Evolutionary conservation across 768 basidiomycete genomes (phyloP).

Genomic region (Agaricus bisporus): DNA sequence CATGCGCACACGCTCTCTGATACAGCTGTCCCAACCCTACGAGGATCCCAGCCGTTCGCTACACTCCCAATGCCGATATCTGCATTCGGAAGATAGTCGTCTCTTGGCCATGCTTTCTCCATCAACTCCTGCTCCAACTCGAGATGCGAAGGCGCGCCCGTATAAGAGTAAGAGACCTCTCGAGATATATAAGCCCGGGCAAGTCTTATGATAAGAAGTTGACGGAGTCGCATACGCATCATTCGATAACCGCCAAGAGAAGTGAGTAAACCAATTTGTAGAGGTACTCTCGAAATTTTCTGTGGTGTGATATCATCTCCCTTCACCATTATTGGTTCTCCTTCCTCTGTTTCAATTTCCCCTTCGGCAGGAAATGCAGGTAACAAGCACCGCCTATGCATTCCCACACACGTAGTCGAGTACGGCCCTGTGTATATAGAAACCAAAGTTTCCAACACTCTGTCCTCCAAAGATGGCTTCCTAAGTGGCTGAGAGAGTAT

Average conservation of each 20-base stretch:
- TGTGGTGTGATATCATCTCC: background rate
- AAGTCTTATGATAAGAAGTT: slow-evolving; percentile 52
- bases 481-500: slow-evolving; percentile 35
- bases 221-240: slow-evolving; percentile 57
- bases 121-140: slow-evolving; percentile 58
- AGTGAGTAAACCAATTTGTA: slow-evolving; percentile 32
- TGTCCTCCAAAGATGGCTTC: slow-evolving; percentile 41
- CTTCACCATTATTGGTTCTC: background rate
- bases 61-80: slow-evolving; percentile 18
- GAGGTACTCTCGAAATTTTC: slow-evolving; percentile 6
- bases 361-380: slow-evolving; percentile 29
- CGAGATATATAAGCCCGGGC: slow-evolving; percentile 62
- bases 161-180: slow-evolving; percentile 49
- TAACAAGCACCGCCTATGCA: slow-evolving; percentile 53
- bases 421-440: slow-evolving; percentile 61
- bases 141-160: slow-evolving; percentile 54
- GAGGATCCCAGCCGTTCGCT: slow-evolving; percentile 58
- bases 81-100: slow-evolving; percentile 35
- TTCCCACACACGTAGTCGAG: slow-evolving; percentile 55
- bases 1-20: slow-evolving; percentile 53
- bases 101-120: slow-evolving; percentile 70
- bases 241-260: slow-evolving; percentile 59
- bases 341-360: background rate
- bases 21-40: slow-evolving; percentile 47
- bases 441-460: slow-evolving; percentile 50